Conservation (phyloP, 345 rosid genomes). For the Gossypium longicalyx region DNA sequence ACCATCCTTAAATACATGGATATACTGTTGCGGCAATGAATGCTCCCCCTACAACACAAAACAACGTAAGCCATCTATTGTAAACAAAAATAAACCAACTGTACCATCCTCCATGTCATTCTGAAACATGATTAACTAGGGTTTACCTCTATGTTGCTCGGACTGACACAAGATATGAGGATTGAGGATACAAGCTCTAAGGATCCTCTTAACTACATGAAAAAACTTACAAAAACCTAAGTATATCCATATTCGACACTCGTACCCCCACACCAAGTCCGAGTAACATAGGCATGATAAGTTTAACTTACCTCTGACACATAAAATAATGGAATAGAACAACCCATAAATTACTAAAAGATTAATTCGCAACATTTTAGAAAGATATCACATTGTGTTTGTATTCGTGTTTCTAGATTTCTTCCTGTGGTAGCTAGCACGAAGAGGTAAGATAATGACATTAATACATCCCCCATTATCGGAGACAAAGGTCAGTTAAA, state of each 20-base stretch:
- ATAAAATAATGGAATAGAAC: neutral
- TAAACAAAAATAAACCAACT: neutral
- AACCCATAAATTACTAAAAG: neutral
- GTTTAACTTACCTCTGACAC: neutral
- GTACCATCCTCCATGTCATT: neutral
- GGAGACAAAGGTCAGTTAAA: neutral
- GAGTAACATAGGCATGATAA: no score
- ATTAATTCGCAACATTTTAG: neutral
- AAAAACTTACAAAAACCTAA: no score
- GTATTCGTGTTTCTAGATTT: neutral
- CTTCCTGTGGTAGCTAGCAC: neutral
- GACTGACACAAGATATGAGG: no score
- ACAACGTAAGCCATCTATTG: neutral
- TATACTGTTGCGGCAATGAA: constrained; percentile 81
- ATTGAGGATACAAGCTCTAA: no score
- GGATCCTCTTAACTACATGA: no score
- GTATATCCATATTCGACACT: no score
- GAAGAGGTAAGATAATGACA: neutral
- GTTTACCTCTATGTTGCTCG: no score
- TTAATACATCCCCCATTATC: neutral
- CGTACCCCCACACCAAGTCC: no score
- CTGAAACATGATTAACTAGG: no score
- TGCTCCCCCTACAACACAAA: constrained; percentile 68
- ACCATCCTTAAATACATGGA: constrained; percentile 60
- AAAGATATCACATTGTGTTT: neutral